Evolutionary conservation across 2,329 filamentous ascomycete genomes (phyloP).

Genomic region (Pseudogymnoascus sp.): DNA sequence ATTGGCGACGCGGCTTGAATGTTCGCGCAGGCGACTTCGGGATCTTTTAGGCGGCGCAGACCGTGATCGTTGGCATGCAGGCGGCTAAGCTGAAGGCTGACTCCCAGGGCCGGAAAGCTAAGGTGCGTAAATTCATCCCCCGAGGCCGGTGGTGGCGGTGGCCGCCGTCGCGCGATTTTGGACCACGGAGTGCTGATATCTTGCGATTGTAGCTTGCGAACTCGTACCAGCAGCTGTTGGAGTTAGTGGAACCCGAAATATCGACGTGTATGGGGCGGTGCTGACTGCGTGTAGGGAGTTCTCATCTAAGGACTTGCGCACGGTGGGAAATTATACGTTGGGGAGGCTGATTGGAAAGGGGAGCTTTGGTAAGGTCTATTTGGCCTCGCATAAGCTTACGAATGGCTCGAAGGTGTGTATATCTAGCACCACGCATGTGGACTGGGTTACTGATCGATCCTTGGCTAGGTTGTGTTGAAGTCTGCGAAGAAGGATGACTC

Average conservation of each 20-base stretch:
- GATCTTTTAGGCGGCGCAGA: slow-evolving; percentile 24
- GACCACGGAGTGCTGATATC: slow-evolving; percentile 29
- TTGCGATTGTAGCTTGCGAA: slow-evolving; percentile 65
- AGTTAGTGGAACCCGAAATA: slow-evolving; percentile 50
- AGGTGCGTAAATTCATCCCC: slow-evolving; percentile 31
- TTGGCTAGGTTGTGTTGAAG: slow-evolving; percentile 81
- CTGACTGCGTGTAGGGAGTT: slow-evolving; percentile 63
- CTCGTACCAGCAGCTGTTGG: slow-evolving; percentile 92
- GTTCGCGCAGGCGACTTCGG: slow-evolving; percentile 21
- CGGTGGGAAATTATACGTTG: slow-evolving; percentile 89
- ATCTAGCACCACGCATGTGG: background rate
- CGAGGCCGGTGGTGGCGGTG: background rate
- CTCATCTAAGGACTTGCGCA: slow-evolving; percentile 79
- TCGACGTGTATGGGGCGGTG: background rate
- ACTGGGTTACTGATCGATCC: slow-evolving; percentile 13
- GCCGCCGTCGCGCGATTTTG: slow-evolving; percentile 7
- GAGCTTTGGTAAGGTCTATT: slow-evolving; percentile 96
- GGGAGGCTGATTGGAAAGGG: slow-evolving; percentile 92
- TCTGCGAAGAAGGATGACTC: slow-evolving; percentile 93
- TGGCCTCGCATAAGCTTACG: slow-evolving; percentile 92
- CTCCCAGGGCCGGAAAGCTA: slow-evolving; percentile 52
- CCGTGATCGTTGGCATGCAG: slow-evolving; percentile 36
- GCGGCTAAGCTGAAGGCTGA: slow-evolving; percentile 48
- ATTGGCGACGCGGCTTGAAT: slow-evolving; percentile 19
- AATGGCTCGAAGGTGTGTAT: slow-evolving; percentile 83